These are phyloP conservation scores for Pseudocercospora vitis DNA, from an alignment of 2,329 filamentous ascomycete genomes.

Conservation along the genomic window DNA sequence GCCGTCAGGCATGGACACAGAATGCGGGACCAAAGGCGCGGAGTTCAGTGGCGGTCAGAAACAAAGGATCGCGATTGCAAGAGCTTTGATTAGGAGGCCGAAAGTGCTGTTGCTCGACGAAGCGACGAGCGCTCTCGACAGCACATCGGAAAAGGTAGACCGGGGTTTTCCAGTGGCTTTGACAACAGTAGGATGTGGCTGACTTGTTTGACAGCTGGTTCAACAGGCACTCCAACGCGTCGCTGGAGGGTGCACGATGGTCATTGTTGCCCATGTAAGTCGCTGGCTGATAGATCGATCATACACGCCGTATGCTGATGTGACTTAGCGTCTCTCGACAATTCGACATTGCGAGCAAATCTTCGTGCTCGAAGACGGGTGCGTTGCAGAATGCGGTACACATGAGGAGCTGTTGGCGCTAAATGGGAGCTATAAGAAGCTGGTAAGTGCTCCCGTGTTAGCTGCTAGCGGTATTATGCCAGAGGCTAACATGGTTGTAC, in stretches of 20 bases:
- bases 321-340: slow-evolving; percentile 60
- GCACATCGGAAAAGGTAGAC: slow-evolving; percentile 47
- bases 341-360: slow-evolving; percentile 77
- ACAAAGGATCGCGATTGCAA: slow-evolving; percentile 48
- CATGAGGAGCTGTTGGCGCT: slow-evolving; percentile 58
- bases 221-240: slow-evolving; percentile 45
- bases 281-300: not conserved
- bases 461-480: not conserved
- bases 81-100: slow-evolving; percentile 48
- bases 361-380: slow-evolving; percentile 70
- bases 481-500: not conserved
- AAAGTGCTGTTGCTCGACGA: slow-evolving; percentile 50
- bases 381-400: slow-evolving; percentile 60
- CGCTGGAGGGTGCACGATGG: slow-evolving; percentile 55
- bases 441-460: not conserved
- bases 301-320: not conserved
- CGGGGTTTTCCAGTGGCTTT: too few species aligned
- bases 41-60: slow-evolving; percentile 48
- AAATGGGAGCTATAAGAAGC: slow-evolving; percentile 1
- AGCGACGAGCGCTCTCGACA: slow-evolving; percentile 51
- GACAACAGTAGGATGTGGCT: not conserved
- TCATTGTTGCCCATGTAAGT: slow-evolving; percentile 68
- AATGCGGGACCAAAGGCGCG: slow-evolving; percentile 45
- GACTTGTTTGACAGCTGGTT: slow-evolving; percentile 27
- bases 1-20: slow-evolving; percentile 49